Evolutionary conservation across 139 green algal species (phyloP).

Genomic region (Yamagishiella unicocca): DNA sequence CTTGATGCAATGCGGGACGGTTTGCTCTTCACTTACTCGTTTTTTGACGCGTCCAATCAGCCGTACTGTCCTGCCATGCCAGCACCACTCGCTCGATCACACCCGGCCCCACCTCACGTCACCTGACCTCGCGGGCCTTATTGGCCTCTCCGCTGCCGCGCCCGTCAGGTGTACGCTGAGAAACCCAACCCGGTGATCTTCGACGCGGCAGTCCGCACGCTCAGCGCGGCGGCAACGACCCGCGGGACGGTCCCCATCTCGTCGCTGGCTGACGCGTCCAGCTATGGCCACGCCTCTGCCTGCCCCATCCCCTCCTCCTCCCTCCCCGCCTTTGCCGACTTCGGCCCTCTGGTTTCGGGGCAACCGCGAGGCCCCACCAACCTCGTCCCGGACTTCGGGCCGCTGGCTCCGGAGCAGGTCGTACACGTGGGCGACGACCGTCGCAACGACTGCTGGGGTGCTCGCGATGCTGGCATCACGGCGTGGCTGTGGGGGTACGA

Average conservation of each 20-base stretch:
- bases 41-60: too few relatives aligned
- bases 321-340: not conserved
- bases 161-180: constrained; percentile 81
- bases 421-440: constrained; percentile 88
- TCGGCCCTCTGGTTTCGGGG: constrained; percentile 1
- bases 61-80: too few relatives aligned
- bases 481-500: constrained; percentile 91
- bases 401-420: constrained; percentile 35
- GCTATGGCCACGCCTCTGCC: too few relatives aligned
- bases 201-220: constrained; percentile 43
- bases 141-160: not conserved
- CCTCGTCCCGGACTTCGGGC: not conserved
- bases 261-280: too few relatives aligned
- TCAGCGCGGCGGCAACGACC: constrained; percentile 1
- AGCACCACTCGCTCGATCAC: too few relatives aligned
- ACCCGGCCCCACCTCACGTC: too few relatives aligned
- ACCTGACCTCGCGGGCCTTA: too few relatives aligned
- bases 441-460: constrained; percentile 91
- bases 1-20: too few relatives aligned
- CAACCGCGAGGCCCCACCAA: not conserved
- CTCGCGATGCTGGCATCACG: constrained; percentile 82
- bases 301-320: too few relatives aligned
- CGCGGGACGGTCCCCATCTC: not conserved
- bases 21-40: too few relatives aligned
- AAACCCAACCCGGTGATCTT: constrained; percentile 94